Evolutionary conservation across 129 eudicot genomes (phyloP), one percentile per base, ranked within the genome.

Genomic region (Saposhnikovia divaricata): DNA sequence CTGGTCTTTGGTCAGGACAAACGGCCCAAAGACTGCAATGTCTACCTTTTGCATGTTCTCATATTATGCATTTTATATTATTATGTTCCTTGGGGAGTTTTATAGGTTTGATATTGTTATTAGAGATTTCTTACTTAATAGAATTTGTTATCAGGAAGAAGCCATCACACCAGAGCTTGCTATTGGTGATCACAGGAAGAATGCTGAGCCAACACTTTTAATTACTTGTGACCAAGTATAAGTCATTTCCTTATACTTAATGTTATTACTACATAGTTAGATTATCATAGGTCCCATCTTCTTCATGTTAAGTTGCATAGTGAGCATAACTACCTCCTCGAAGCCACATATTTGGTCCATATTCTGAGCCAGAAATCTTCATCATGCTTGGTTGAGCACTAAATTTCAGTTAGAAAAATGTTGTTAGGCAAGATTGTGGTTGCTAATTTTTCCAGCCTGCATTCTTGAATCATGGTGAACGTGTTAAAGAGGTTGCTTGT

Each of bases 211-310:
- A 77, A 87, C 92, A 72, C 83, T 91, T 79, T 87, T 93, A 83
- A 86, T 93, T 83, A 91, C 97, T 79, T 92, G 97, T 84, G 98
- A 93, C 85, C 97, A 93, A 93, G 98, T 93, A 93, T 84, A 78
- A 83, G 55, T 74, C 84, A 80, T 77, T 85, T 79, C 85, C 79
- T 77, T 72, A 80, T 71, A 71, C 75, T 78, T 53, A 46, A 43
- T 88, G 39, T 14, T 76, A 55, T 72, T 70, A 63, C 48, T 63
- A 61, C 69, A 25, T 80, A 77, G 61, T 80, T 74, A 69, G 43
- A 72, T 34, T 83, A 76, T 83, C 42, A 44, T 74, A 50, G 42
- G 38, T 51, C 65, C 37, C 74, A 51, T 72, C 46, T 74, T 39
- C 79, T 72, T 14, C 59, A 78, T 51, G 72, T 53, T 70, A 74